Base-by-base conservation (phyloP, 495 filamentous ascomycete species). In the Cercophora scortea region DNA sequence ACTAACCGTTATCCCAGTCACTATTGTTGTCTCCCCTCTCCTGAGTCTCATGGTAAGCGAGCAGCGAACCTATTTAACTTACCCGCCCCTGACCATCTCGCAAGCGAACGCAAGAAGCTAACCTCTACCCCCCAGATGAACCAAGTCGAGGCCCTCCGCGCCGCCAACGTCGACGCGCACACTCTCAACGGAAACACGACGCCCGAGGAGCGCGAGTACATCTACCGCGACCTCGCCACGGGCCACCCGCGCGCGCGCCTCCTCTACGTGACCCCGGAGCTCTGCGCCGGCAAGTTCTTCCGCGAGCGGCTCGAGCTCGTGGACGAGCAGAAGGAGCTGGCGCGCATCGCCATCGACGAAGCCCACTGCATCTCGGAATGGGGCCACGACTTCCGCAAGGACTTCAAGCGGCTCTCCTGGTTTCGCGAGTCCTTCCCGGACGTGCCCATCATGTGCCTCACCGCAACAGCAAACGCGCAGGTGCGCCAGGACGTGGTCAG, bases 291-390 rank as follows among this genome's bases (percentile, higher is more conserved):
- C 7, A 84, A 90, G 35, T 76, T 74, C 41, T 96, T 97, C 67
- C 87, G 90, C 15, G 78, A 81, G 38, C 79, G 83, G 42, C 71
- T 97, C 8, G 74, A 74, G 49, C 73, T 84, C 2, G 83, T 96
- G n/a, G 75, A 96, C 62, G 66, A 78, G 43, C 91, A 96, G 66
- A 77, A 81, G 18, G 88, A 96, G 65, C 79, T 97, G 6, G 81
- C 85, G 10, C 82, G 92, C 9, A 81, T 97, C 57, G 92, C 85
- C 42, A 84, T 97, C 44, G 92, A 97, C 68, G 92, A 97, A 71
- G 92, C 92, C 12, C 92, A 97, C 64, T 96, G 92, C 65, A 95
- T 97, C 56, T 91, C 86, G 9, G 91, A 97, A 83, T 97, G 92
- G 92, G 92, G 92, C 15, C 91, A 97, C 64, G 92, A 97, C 66